Percentiles rank a stretch among this genome's conserved stretches.
Evolutionary conservation across 164 flowering plant genomes (phyloP).

Genomic region (Akebia trifoliata): DNA sequence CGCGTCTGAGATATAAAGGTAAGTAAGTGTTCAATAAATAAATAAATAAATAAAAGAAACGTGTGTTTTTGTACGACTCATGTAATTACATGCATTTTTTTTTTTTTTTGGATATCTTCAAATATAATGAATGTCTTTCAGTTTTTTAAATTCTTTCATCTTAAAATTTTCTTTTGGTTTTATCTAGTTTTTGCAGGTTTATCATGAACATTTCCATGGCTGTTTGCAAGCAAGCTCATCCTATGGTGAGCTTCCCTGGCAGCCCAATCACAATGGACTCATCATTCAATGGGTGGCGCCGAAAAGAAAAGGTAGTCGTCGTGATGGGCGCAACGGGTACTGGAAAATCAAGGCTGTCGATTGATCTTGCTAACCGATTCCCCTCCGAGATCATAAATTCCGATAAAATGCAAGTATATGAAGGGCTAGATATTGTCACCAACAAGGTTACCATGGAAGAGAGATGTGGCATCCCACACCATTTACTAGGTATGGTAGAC

Average conservation of each 20-base stretch:
- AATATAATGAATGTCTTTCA: too few relatives aligned
- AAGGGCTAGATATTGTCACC: slow-evolving; percentile 68
- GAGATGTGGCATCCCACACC: slow-evolving; percentile 59
- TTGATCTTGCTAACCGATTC: slow-evolving; percentile 64
- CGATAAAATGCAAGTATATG: slow-evolving; percentile 80
- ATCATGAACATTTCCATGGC: background rate
- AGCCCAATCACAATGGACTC: slow-evolving; percentile 27
- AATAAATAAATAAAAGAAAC: too few relatives aligned
- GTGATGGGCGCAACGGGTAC: slow-evolving; percentile 90
- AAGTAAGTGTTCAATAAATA: too few relatives aligned
- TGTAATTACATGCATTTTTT: too few relatives aligned
- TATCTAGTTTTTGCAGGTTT: too few relatives aligned
- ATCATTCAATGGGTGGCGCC: slow-evolving; percentile 24
- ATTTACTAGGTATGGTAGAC: slow-evolving; percentile 49
- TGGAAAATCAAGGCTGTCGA: slow-evolving; percentile 72
- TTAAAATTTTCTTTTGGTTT: background rate
- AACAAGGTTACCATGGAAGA: slow-evolving; percentile 77
- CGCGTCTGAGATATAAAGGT: too few relatives aligned
- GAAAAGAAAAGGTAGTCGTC: slow-evolving; percentile 64
- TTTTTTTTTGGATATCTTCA: too few relatives aligned
- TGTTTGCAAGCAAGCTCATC: slow-evolving; percentile 10
- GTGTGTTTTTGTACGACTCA: too few relatives aligned
- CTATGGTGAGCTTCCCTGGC: slow-evolving; percentile 31
- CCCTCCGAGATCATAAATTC: slow-evolving; percentile 69
- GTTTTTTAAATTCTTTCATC: background rate